A percentile compares a stretch with the other conserved stretches of the same genome.
Conservation (phyloP, 2,329 filamentous ascomycete genomes). For the Trichoderma sp. region DNA sequence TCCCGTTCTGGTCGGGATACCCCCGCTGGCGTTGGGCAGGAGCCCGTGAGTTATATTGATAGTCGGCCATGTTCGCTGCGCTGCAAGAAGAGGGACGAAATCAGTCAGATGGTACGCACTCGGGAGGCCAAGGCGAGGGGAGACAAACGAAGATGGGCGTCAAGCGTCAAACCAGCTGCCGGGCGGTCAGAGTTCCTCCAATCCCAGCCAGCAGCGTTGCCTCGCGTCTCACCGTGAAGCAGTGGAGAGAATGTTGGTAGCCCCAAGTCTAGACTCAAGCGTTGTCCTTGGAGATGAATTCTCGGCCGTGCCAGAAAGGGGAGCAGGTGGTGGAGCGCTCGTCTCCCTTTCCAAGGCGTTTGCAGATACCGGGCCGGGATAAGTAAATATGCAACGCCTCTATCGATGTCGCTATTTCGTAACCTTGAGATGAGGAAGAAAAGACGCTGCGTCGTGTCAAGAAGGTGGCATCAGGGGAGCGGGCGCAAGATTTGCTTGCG, state of each 20-base stretch:
- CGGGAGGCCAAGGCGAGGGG: constrained; percentile 7
- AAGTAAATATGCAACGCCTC: background rate
- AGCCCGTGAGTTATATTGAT: constrained; percentile 55
- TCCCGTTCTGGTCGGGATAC: constrained; percentile 51
- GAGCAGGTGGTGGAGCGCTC: background rate
- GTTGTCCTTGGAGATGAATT: background rate
- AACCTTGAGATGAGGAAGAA: background rate
- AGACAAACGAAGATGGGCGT: constrained; percentile 28
- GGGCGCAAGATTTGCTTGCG: constrained; percentile 19
- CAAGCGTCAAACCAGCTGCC: constrained; percentile 28
- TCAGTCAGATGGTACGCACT: constrained; percentile 22
- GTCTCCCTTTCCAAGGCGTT: constrained; percentile 9
- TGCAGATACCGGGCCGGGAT: background rate
- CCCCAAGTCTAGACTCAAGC: background rate
- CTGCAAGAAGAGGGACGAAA: background rate
- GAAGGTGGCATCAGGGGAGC: constrained; percentile 19
- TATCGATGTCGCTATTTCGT: background rate
- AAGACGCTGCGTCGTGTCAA: constrained; percentile 10
- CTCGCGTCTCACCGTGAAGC: constrained; percentile 38
- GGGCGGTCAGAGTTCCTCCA: background rate
- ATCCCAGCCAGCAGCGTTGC: constrained; percentile 32
- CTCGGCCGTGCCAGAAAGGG: constrained; percentile 11
- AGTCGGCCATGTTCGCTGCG: constrained; percentile 55
- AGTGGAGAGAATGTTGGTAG: constrained; percentile 23
- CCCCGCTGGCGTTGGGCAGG: constrained; percentile 48